Evolutionary conservation across 1,139 yeast genomes (phyloP).

Genomic region (Zygosaccharomyces sapae): DNA sequence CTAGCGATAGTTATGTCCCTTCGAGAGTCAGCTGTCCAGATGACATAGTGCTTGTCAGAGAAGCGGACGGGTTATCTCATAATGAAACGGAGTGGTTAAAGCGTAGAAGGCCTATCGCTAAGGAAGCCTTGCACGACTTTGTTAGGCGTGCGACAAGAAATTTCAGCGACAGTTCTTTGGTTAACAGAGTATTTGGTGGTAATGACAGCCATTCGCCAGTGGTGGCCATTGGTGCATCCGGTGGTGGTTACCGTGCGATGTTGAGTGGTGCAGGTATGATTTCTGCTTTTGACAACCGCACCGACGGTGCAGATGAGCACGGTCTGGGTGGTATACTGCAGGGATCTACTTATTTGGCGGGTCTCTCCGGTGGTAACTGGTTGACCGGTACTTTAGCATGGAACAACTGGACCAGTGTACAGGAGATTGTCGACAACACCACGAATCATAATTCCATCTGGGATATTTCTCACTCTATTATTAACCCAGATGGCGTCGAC

Average conservation of each 20-base stretch:
- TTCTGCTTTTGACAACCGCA: constrained; percentile 71
- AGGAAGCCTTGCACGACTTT: constrained; percentile 52
- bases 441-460: constrained; percentile 53
- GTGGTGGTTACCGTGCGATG: constrained; percentile 94
- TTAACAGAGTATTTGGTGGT: constrained; percentile 37
- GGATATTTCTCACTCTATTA: constrained; percentile 60
- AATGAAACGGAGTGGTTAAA: constrained; percentile 38
- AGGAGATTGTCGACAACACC: constrained; percentile 44
- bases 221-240: constrained; percentile 75
- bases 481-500: constrained; percentile 69
- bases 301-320: constrained; percentile 49
- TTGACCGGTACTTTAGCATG: constrained; percentile 65
- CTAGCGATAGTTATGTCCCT: constrained; percentile 62
- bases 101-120: constrained; percentile 51
- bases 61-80: constrained; percentile 35
- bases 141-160: constrained; percentile 54
- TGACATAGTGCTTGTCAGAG: constrained; percentile 38
- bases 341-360: constrained; percentile 66
- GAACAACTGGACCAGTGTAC: constrained; percentile 77
- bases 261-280: constrained; percentile 78
- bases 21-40: constrained; percentile 54
- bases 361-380: constrained; percentile 46
- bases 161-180: constrained; percentile 39
- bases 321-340: constrained; percentile 80
- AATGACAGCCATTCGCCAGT: constrained; percentile 21